Base-by-base conservation (phyloP, 345 rosid genomes). In the Eucalyptus cladocalyx region DNA sequence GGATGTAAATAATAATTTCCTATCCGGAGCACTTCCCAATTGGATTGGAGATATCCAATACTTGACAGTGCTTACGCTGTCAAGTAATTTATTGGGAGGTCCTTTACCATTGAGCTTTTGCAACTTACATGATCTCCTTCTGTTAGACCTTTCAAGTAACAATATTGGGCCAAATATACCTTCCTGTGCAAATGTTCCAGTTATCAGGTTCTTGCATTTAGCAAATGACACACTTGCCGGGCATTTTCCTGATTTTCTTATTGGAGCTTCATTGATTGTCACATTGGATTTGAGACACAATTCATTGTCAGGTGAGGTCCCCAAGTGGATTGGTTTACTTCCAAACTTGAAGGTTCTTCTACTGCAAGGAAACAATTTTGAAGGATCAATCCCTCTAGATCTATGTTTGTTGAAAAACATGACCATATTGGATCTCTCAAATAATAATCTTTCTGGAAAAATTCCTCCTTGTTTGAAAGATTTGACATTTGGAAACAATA, bases 211-310 rank as follows among this genome's bases (percentile, higher is more conserved):
- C 67, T 11, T 60, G 32, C 67, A 60, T 60, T 26, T 60, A 18
- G 7, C 67, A 28, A 26, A 17, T 7, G 2, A 6, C 4, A 0
- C 0, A 0, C 32, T 60, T 0, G 0, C 1, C 3, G 8, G 32
- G 67, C 32, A 11, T 58, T 60, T 60, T 60, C 32, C 32, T 5
- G 8, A 28, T 6, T 60, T 60, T 26, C 67, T 60, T 26, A 6
- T 0, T 26, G 0, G 32, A 60, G 16, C 67, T 60, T 60, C 67
- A 26, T 60, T 0, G 15, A 60, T 60, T 60, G 8, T 26, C 67
- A 28, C 67, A 60, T 60, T 60, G 16, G 67, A 60, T 26, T 3
- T 60, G 7, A 60, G 67, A 11, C n/a, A 60, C 7, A 60, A 60
- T 28, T 6, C 32, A 6, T 11, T 28, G n/a, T 28, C 8, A 11